These are phyloP conservation scores for Rhodomyrtus psidioides DNA, from an alignment of 441 rosid species.

Conservation along the genomic window DNA sequence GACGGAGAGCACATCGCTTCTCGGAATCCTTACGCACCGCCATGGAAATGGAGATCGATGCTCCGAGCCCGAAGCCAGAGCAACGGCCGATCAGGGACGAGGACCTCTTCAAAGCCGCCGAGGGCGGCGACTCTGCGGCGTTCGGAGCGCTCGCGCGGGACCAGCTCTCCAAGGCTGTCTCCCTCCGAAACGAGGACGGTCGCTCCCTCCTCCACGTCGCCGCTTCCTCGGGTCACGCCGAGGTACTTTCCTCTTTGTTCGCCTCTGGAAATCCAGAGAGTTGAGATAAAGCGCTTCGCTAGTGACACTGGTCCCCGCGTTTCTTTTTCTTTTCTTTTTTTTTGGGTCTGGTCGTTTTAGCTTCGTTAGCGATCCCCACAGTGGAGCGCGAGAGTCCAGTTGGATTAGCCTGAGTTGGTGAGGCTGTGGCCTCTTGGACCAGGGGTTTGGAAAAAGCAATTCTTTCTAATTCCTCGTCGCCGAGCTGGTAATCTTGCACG, in stretches of 20 bases:
- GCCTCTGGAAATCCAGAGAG: not conserved
- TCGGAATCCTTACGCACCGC: not conserved
- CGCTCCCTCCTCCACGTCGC: conserved; percentile 92
- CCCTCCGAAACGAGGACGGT: conserved; percentile 63
- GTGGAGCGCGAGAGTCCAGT: not conserved
- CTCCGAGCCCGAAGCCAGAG: conserved; percentile 7
- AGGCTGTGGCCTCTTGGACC: not conserved
- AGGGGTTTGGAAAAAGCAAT: not conserved
- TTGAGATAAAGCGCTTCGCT: not conserved
- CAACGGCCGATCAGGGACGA: conserved; percentile 27
- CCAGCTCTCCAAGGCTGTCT: conserved; percentile 38
- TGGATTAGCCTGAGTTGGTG: not conserved
- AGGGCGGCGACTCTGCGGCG: conserved; percentile 53
- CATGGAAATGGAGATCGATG: conserved; percentile 37
- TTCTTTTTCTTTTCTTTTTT: too few species aligned
- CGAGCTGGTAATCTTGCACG: not conserved
- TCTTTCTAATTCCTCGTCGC: not conserved
- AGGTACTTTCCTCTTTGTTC: conserved; percentile 22
- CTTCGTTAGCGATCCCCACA: not conserved
- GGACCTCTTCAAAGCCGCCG: conserved; percentile 74
- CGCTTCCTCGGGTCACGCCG: conserved; percentile 39
- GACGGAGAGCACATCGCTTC: too few species aligned
- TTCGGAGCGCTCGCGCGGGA: conserved; percentile 43
- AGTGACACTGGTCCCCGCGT: not conserved
- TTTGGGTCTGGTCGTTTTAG: not conserved